These are phyloP conservation scores for Polychaeton citri DNA, from an alignment of 2,329 filamentous ascomycete genomes.

Conservation along the genomic window DNA sequence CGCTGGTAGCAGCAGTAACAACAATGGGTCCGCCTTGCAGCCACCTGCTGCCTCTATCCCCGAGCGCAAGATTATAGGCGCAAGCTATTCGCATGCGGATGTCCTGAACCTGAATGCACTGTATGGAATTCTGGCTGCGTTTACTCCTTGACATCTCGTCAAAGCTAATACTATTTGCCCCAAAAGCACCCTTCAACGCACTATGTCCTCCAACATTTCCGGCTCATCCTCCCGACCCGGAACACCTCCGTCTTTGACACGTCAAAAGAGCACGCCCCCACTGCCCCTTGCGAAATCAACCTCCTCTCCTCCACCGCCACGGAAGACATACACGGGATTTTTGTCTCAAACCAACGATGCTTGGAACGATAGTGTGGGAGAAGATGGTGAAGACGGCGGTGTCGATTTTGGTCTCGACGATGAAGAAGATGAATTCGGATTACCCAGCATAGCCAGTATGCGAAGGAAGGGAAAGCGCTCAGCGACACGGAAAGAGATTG, in stretches of 20 bases:
- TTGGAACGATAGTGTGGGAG: constrained; percentile 59
- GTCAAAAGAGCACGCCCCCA: constrained; percentile 42
- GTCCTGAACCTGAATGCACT: constrained; percentile 75
- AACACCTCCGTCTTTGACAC: constrained; percentile 56
- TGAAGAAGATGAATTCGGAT: constrained; percentile 87
- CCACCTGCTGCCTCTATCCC: too few relatives aligned
- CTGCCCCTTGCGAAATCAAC: constrained; percentile 34
- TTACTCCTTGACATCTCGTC: too few relatives aligned
- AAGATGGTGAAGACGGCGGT: constrained; percentile 44
- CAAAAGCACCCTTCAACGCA: neutral
- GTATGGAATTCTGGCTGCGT: too few relatives aligned
- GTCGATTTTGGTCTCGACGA: constrained; percentile 74
- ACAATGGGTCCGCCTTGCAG: constrained; percentile 21
- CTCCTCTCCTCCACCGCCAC: constrained; percentile 44
- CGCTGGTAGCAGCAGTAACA: constrained; percentile 36
- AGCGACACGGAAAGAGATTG: constrained; percentile 25
- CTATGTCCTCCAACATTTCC: constrained; percentile 2
- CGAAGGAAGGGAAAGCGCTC: constrained; percentile 51
- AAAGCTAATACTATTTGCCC: too few relatives aligned
- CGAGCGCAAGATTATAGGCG: constrained; percentile 72
- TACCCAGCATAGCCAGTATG: constrained; percentile 87
- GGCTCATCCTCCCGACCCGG: constrained; percentile 45
- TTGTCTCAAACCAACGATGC: constrained; percentile 70
- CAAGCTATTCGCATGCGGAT: constrained; percentile 91
- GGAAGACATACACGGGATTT: constrained; percentile 67